Conservation (phyloP, 441 rosid species). For the Gossypium davidsonii region DNA sequence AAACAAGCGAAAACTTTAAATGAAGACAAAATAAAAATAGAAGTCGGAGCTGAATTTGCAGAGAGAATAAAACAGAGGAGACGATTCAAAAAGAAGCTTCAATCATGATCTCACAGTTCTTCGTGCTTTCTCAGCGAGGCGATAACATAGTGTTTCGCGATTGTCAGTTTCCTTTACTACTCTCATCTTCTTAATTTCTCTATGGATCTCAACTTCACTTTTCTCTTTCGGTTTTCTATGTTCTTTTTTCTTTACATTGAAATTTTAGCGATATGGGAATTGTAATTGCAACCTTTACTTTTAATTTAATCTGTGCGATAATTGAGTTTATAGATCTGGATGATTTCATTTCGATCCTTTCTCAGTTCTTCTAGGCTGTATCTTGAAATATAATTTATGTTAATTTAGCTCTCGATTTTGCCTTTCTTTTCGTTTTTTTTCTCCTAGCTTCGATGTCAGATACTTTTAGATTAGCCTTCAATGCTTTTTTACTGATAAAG, state of each 20-base stretch:
- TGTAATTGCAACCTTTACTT: not conserved
- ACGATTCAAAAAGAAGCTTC: slow-evolving; percentile 2
- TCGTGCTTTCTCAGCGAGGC: slow-evolving; percentile 73
- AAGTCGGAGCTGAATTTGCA: not conserved
- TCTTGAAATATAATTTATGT: not conserved
- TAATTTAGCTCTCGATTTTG: not conserved
- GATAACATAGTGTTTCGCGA: slow-evolving; percentile 77
- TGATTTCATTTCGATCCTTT: not conserved
- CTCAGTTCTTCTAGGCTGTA: not conserved
- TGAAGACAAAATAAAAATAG: not conserved
- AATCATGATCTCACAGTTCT: slow-evolving; percentile 71
- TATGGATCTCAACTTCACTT: slow-evolving; percentile 10
- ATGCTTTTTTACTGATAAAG: not conserved
- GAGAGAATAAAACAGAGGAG: slow-evolving; percentile 5
- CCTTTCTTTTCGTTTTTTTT: not conserved
- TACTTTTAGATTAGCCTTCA: not conserved
- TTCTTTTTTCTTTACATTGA: not conserved
- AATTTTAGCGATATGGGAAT: not conserved
- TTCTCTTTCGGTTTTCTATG: not conserved
- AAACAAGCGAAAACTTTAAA: too few species aligned
- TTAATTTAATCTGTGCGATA: not conserved
- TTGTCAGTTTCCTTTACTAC: slow-evolving; percentile 32
- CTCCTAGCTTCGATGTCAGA: not conserved
- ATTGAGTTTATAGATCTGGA: slow-evolving; percentile 5
- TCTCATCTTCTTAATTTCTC: slow-evolving; percentile 8